Evolutionary conservation across 345 rosid species (phyloP), one percentile per base, ranked within the genome.

Genomic region (Theobroma cacao): DNA sequence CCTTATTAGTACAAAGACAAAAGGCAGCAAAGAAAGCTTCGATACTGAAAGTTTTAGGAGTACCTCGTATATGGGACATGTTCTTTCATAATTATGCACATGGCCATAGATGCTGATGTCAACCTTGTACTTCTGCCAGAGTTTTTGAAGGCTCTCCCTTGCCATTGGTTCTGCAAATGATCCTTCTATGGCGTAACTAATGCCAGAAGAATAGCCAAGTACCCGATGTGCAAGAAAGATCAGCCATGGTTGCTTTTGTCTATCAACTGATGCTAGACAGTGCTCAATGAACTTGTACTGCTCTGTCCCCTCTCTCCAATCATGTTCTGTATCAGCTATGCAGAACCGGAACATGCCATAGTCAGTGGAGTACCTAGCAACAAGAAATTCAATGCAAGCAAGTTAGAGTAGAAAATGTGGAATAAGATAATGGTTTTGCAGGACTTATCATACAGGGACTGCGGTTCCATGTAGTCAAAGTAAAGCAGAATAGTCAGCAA

Each of bases 301-400:
- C 72, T 91, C 93, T 0, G 93, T 87, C 65, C 97, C 97, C 75
- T 89, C 90, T 70, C 92, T 87, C 94, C 97, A 91, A 79, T 91
- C 93, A 28, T 88, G 94, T 59, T 92, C 97, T 0, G 92, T 88
- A 72, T 90, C 94, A 18, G 89, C 93, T 41, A 92, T 79, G 65
- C 97, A 92, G 85, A 92, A 92, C 10, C 85, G 84, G 75, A 92
- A 92, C 97, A 90, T 92, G 73, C 97, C 97, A 26, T 88, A 92
- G 83, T 90, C 93, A 14, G n/a, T n/a, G n/a, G n/a, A n/a, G n/a
- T n/a, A n/a, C n/a, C n/a, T n/a, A n/a, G n/a, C n/a, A n/a, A n/a
- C n/a, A n/a, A n/a, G 50, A 40, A 38, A 65, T 14, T 50, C 50
- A 65, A 11, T n/a, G 50, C 71, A 65, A 65, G n/a, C 50, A 65